Conservation (phyloP, 1,284 basidiomycete genomes). For the Microstroma glucosiphilum region DNA sequence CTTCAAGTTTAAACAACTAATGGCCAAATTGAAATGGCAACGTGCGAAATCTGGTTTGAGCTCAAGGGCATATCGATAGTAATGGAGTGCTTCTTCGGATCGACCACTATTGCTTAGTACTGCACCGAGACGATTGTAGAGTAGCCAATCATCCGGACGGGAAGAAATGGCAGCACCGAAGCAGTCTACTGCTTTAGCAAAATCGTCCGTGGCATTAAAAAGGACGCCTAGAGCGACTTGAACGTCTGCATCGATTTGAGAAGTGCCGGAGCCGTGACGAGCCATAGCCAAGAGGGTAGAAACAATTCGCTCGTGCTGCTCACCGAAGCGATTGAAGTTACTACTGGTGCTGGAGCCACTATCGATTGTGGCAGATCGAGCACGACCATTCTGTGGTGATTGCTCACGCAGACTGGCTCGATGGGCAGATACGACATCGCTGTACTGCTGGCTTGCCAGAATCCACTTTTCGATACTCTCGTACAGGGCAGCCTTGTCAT, state of each 20-base stretch:
- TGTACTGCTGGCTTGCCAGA: constrained; percentile 53
- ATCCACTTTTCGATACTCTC: constrained; percentile 80
- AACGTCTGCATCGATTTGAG: constrained; percentile 67
- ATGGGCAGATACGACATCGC: constrained; percentile 52
- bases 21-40: constrained; percentile 46
- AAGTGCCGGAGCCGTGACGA: constrained; percentile 27
- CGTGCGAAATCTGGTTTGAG: constrained; percentile 89
- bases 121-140: constrained; percentile 93
- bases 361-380: constrained; percentile 9
- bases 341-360: constrained; percentile 8
- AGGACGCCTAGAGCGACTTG: constrained; percentile 91
- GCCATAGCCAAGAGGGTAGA: constrained; percentile 52
- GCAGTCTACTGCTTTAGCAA: constrained; percentile 85
- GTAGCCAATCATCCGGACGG: constrained; percentile 83
- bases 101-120: constrained; percentile 82
- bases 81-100: constrained; percentile 74
- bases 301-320: constrained; percentile 46
- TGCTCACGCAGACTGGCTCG: constrained; percentile 51
- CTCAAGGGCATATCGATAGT: constrained; percentile 81
- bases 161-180: constrained; percentile 81
- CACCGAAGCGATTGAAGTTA: neutral
- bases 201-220: constrained; percentile 83
- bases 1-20: constrained; percentile 45
- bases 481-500: constrained; percentile 64
- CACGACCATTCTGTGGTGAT: neutral